These are phyloP conservation scores for Setaria viridis DNA, from an alignment of 202 grass and related monocot species.

Conservation along the genomic window DNA sequence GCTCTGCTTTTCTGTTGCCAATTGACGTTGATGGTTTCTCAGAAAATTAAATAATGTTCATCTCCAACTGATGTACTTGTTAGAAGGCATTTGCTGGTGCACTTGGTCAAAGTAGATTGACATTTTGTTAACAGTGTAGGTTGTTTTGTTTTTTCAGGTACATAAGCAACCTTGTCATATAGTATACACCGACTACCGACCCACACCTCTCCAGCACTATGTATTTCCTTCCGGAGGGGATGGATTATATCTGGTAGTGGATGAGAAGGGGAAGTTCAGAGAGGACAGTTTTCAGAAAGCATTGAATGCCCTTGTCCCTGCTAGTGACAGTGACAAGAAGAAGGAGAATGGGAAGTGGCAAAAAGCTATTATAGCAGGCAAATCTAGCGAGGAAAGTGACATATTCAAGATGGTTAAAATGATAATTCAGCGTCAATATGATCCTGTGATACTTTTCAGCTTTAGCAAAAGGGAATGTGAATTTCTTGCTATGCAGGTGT, in stretches of 20 bases:
- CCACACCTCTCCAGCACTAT: constrained; percentile 96
- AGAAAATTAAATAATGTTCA: background rate
- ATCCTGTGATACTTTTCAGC: constrained; percentile 95
- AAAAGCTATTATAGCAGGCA: constrained; percentile 66
- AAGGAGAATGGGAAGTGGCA: constrained; percentile 85
- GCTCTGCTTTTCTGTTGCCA: background rate
- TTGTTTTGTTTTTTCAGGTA: constrained; percentile 71
- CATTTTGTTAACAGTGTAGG: background rate
- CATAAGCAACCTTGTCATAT: constrained; percentile 99
- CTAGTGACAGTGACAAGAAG: constrained; percentile 57
- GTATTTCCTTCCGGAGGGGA: constrained; percentile 94
- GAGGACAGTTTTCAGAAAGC: constrained; percentile 98
- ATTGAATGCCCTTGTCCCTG: constrained; percentile 87
- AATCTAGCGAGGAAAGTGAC: constrained; percentile 80
- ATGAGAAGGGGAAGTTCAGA: constrained; percentile 96
- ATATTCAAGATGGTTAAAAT: constrained; percentile 99
- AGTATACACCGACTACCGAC: constrained; percentile 96
- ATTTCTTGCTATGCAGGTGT: constrained; percentile 97
- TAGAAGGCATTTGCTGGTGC: background rate
- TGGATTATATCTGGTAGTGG: constrained; percentile 92
- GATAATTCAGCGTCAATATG: constrained; percentile 99
- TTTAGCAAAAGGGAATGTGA: constrained; percentile 99
- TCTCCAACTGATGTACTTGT: background rate
- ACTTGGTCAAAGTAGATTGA: constrained; percentile 5
- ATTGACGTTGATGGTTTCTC: background rate